Conservation (phyloP, 78 protist genomes). For the Fonticula alba region DNA sequence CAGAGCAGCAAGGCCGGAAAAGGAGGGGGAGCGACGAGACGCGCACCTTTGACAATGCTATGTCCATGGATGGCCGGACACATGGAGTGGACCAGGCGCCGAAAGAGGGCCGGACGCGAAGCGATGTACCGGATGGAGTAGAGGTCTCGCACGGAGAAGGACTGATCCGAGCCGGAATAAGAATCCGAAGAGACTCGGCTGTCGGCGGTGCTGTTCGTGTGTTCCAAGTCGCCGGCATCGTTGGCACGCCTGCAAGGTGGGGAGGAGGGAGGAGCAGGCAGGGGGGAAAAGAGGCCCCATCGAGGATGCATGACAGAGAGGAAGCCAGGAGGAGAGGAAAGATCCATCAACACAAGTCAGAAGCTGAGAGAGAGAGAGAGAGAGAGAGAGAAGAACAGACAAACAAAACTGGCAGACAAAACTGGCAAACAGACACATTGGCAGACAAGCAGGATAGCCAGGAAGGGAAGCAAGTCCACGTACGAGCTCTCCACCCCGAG, state of each 20-base stretch:
- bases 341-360: too few relatives aligned
- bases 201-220: conserved; percentile 27
- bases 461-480: background rate
- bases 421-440: background rate
- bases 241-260: too few relatives aligned
- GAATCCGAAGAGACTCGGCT: conserved; percentile 50
- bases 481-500: background rate
- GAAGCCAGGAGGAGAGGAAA: too few relatives aligned
- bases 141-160: background rate
- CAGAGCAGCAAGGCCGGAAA: too few relatives aligned
- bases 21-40: background rate
- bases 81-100: conserved; percentile 71
- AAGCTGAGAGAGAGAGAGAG: too few relatives aligned
- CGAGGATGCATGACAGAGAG: background rate
- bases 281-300: background rate
- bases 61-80: conserved; percentile 93
- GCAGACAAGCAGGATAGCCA: background rate
- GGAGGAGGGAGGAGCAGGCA: too few relatives aligned
- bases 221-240: background rate
- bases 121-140: conserved; percentile 15
- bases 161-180: conserved; percentile 15
- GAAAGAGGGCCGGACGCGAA: conserved; percentile 21
- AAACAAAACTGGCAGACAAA: background rate
- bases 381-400: background rate
- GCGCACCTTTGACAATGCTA: conserved; percentile 44